These are phyloP conservation scores for Saururus chinensis DNA, from an alignment of 164 flowering plant genomes.

Conservation along the genomic window DNA sequence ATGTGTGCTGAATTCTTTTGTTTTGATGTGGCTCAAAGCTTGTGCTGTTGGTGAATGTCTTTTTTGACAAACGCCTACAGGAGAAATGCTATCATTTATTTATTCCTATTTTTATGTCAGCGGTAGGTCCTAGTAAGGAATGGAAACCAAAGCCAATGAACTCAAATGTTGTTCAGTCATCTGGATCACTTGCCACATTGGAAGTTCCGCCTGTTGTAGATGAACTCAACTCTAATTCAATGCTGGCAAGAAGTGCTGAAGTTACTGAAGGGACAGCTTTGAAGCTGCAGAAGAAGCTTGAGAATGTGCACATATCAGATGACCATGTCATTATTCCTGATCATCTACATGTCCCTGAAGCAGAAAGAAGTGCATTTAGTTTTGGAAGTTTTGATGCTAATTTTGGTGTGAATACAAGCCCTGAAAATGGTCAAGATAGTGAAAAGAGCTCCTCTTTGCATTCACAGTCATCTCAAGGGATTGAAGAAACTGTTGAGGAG, in stretches of 20 bases:
- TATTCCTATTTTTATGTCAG: slow-evolving; percentile 6
- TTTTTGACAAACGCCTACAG: not conserved
- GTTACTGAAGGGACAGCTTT: slow-evolving; percentile 31
- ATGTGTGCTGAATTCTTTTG: too few relatives aligned
- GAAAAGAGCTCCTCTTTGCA: slow-evolving; percentile 40
- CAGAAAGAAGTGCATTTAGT: slow-evolving; percentile 58
- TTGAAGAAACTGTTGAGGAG: slow-evolving; percentile 47
- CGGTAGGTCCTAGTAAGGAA: slow-evolving; percentile 60
- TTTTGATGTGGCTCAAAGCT: too few relatives aligned
- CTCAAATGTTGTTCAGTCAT: slow-evolving; percentile 25
- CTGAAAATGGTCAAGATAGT: slow-evolving; percentile 26
- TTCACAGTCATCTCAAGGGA: slow-evolving; percentile 51
- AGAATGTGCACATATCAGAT: slow-evolving; percentile 38
- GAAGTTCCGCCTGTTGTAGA: slow-evolving; percentile 24
- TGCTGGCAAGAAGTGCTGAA: slow-evolving; percentile 15
- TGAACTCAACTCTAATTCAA: slow-evolving; percentile 22
- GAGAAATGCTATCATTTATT: not conserved
- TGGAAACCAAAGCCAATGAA: slow-evolving; percentile 74
- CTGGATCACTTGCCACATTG: slow-evolving; percentile 12
- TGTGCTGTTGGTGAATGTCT: not conserved
- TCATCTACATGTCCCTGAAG: slow-evolving; percentile 83
- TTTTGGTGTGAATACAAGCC: slow-evolving; percentile 34
- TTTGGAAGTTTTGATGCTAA: slow-evolving; percentile 86
- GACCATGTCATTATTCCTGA: slow-evolving; percentile 78
- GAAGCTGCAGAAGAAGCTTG: slow-evolving; percentile 49